Percentiles rank a stretch among this genome's conserved stretches.
Conservation (phyloP, 2,329 filamentous ascomycete genomes). For the Penicillium sp. region DNA sequence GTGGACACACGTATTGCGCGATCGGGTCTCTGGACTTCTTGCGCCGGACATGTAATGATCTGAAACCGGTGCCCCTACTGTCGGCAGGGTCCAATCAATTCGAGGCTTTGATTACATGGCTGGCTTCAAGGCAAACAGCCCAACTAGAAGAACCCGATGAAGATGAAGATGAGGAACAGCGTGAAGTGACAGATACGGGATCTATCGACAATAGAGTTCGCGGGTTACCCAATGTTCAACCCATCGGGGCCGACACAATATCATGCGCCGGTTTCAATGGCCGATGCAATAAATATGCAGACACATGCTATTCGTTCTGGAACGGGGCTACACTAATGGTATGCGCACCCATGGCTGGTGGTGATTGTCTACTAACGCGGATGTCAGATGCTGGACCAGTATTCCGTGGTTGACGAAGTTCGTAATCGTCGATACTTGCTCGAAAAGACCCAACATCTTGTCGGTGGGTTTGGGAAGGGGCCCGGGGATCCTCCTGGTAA, state of each 20-base stretch:
- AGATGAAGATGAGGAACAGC: constrained; percentile 9
- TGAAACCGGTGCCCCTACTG: constrained; percentile 17
- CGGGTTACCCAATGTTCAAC: constrained; percentile 22
- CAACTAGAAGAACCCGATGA: constrained; percentile 37
- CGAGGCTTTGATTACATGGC: constrained; percentile 44
- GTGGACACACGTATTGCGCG: constrained; percentile 85
- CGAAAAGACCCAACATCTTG: constrained; percentile 73
- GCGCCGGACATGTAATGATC: constrained; percentile 47
- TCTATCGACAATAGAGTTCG: constrained; percentile 22
- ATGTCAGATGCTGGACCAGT: constrained; percentile 49
- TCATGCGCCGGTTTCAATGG: constrained; percentile 73
- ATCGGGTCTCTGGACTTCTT: constrained; percentile 69
- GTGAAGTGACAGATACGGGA: constrained; percentile 4
- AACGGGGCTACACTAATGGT: constrained; percentile 57
- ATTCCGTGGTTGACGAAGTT: constrained; percentile 49
- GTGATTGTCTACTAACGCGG: constrained; percentile 15
- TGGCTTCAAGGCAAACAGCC: constrained; percentile 56
- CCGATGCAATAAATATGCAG: constrained; percentile 77
- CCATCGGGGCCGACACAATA: constrained; percentile 26
- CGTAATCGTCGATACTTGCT: constrained; percentile 70
- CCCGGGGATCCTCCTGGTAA: constrained; percentile 59
- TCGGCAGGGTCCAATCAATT: constrained; percentile 25
- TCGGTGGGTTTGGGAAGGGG: constrained; percentile 72
- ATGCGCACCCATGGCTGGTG: constrained; percentile 17
- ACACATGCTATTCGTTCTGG: constrained; percentile 97